Evolutionary conservation across 1,284 basidiomycete species (phyloP).

Genomic region (Malassezia yamatoensis): DNA sequence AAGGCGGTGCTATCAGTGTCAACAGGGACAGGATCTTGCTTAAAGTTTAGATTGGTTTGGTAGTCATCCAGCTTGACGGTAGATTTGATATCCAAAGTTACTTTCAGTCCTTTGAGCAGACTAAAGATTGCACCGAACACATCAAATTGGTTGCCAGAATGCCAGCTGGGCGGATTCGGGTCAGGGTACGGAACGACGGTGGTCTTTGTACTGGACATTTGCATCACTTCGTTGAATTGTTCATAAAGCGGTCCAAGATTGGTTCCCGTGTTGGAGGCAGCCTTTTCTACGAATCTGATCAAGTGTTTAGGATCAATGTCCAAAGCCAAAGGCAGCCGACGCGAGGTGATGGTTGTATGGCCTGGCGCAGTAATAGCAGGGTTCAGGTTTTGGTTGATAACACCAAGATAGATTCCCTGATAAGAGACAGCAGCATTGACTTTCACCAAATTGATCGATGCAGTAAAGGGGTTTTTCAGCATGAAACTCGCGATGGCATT

Average conservation of each 20-base stretch:
- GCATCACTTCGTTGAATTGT: constrained; percentile 56
- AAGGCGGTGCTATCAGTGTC: constrained; percentile 60
- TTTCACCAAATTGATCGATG: constrained; percentile 60
- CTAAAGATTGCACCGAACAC: constrained; percentile 57
- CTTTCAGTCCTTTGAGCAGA: constrained; percentile 56
- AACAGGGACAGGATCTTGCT: constrained; percentile 58
- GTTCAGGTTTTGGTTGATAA: constrained; percentile 53
- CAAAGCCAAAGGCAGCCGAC: constrained; percentile 57
- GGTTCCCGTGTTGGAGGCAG: constrained; percentile 56
- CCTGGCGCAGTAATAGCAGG: constrained; percentile 59
- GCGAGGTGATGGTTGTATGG: constrained; percentile 58
- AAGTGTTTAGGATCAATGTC: constrained; percentile 60
- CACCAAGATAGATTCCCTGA: constrained; percentile 48
- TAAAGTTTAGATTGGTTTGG: constrained; percentile 57
- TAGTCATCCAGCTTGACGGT: constrained; percentile 42
- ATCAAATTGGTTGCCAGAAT: constrained; percentile 51
- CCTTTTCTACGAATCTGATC: constrained; percentile 56
- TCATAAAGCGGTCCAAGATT: constrained; percentile 59
- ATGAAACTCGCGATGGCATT: constrained; percentile 36
- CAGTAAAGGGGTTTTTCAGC: constrained; percentile 65
- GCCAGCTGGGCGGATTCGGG: constrained; percentile 52
- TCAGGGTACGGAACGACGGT: constrained; percentile 53
- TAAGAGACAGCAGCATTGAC: constrained; percentile 56
- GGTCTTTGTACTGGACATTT: constrained; percentile 57
- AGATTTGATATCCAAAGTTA: constrained; percentile 52